A percentile compares a stretch with the other conserved stretches of the same genome.
phyloP scores from a whole-genome alignment of 768 basidiomycete genomes.

The Gloeopeniophorella convolvens region DNA sequence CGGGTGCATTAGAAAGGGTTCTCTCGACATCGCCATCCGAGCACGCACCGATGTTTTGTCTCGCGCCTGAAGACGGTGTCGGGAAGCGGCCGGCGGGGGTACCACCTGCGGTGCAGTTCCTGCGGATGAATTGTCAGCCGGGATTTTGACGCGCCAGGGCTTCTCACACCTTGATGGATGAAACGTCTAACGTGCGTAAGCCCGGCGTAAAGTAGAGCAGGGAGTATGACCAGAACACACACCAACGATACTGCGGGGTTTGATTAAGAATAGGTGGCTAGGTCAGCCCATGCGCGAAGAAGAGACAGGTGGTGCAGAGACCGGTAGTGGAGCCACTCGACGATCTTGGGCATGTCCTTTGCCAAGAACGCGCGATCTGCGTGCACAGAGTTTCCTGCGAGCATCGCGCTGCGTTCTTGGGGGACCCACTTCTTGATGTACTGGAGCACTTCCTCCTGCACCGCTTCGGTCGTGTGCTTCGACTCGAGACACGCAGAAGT shows the following conservation, averaged over 20 bases:
- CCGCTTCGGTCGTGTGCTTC: conserved; percentile 51
- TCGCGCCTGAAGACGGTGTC: conserved; percentile 27
- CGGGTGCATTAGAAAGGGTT: neutral
- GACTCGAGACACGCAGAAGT: conserved; percentile 75
- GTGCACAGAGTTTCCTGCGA: conserved; percentile 89
- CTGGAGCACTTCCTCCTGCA: conserved; percentile 51
- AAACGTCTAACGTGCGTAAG: conserved; percentile 53
- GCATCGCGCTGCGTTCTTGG: conserved; percentile 46
- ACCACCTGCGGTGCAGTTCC: conserved; percentile 77
- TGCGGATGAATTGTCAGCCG: conserved; percentile 25
- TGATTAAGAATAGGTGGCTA: neutral
- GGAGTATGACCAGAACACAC: conserved; percentile 25
- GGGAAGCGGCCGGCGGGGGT: conserved; percentile 31
- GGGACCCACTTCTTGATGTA: conserved; percentile 90
- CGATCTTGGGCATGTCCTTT: conserved; percentile 74
- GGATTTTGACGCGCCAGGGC: neutral
- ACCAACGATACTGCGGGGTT: conserved; percentile 59
- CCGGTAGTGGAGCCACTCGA: conserved; percentile 82
- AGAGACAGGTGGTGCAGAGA: conserved; percentile 23
- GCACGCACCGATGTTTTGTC: conserved; percentile 52
- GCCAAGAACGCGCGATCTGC: conserved; percentile 67
- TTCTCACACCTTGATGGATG: conserved; percentile 62
- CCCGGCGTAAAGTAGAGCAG: neutral
- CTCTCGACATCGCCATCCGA: neutral
- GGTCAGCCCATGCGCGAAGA: conserved; percentile 2